A percentile compares a stretch with the other conserved stretches of the same genome.
These are phyloP conservation scores for Capronia coronata DNA, from an alignment of 2,329 filamentous ascomycete genomes.

Conservation along the genomic window DNA sequence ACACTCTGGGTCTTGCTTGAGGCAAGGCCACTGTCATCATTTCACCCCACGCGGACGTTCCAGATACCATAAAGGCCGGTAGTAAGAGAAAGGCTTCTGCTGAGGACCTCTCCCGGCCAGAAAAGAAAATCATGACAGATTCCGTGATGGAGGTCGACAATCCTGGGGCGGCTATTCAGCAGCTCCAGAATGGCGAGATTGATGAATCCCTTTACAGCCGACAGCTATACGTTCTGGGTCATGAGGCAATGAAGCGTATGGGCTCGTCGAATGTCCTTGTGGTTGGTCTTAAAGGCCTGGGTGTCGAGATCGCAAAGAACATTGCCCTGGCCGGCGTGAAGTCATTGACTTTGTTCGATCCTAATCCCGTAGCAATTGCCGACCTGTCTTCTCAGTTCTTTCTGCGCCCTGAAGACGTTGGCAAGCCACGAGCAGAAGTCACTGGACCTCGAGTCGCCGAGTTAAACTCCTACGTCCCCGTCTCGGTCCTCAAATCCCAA, in stretches of 20 bases:
- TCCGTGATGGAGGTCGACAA: conserved; percentile 57
- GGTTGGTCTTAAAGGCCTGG: conserved; percentile 84
- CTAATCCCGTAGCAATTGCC: conserved; percentile 70
- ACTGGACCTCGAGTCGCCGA: conserved; percentile 87
- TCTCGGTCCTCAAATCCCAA: conserved; percentile 60
- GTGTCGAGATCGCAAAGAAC: conserved; percentile 98
- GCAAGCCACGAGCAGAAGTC: conserved; percentile 79
- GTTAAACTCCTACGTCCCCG: conserved; percentile 92
- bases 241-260: conserved; percentile 97
- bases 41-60: conserved; percentile 31
- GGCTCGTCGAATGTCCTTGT: conserved; percentile 89
- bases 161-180: conserved; percentile 51
- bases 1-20: conserved; percentile 25
- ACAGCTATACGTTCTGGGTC: conserved; percentile 66
- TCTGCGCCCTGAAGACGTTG: conserved; percentile 77
- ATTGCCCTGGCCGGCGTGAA: conserved; percentile 97
- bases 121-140: conserved; percentile 52
- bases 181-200: conserved; percentile 59
- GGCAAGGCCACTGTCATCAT: conserved; percentile 32
- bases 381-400: conserved; percentile 98
- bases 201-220: conserved; percentile 63
- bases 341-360: conserved; percentile 89
- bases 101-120: conserved; percentile 42
- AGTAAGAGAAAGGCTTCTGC: conserved; percentile 48
- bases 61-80: conserved; percentile 43